Percentiles rank a stretch among this genome's conserved stretches.
Conservation (phyloP, 495 filamentous ascomycete genomes). For the Hypoxylon trugodes region DNA sequence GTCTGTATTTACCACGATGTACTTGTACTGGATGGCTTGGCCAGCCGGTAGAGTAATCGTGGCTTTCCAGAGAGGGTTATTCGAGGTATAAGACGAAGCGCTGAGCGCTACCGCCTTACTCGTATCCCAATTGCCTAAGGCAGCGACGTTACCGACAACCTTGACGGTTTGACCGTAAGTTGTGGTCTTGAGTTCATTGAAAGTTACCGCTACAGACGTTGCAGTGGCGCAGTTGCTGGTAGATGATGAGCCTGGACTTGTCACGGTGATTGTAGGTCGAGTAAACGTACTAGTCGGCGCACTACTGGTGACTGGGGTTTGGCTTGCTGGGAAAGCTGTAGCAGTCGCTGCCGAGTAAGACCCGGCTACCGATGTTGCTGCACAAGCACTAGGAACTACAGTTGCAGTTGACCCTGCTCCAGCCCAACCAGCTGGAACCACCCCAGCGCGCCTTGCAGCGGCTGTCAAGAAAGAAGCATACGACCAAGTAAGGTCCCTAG, state of each 20-base stretch:
- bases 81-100: constrained; percentile 61
- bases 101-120: constrained; percentile 59
- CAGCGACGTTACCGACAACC: constrained; percentile 62
- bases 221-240: constrained; percentile 49
- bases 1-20: constrained; percentile 64
- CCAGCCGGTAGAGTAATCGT: constrained; percentile 62
- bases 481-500: constrained; percentile 72
- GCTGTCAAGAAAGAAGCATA: constrained; percentile 71
- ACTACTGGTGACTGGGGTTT: constrained; percentile 52
- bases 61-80: constrained; percentile 66
- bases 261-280: constrained; percentile 44
- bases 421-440: constrained; percentile 64
- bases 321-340: constrained; percentile 63
- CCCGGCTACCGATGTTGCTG: constrained; percentile 60
- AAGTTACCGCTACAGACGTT: constrained; percentile 64
- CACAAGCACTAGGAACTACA: constrained; percentile 64
- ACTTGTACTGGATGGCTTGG: constrained; percentile 71
- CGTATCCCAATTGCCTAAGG: constrained; percentile 67
- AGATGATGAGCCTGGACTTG: constrained; percentile 34
- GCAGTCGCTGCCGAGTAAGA: constrained; percentile 65
- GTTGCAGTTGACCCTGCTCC: constrained; percentile 48
- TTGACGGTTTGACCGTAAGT: constrained; percentile 66
- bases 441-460: constrained; percentile 55
- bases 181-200: constrained; percentile 65
- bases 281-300: constrained; percentile 44